phyloP scores from a whole-genome alignment of 208 protist species.

The Strigomonas culicis region DNA sequence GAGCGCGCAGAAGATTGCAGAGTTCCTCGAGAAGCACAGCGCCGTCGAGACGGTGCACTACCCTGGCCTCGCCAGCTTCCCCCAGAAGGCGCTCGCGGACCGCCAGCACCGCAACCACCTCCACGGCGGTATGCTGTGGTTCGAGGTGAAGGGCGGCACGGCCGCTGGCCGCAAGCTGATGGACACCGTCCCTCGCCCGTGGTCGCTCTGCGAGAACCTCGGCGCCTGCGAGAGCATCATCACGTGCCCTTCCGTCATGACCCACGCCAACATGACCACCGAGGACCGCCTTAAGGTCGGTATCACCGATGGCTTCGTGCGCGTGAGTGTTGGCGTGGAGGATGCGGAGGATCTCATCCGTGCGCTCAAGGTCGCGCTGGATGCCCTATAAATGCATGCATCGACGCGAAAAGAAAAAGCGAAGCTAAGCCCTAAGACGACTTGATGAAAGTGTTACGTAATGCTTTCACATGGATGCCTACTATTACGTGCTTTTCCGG shows the following conservation, averaged over 20 bases:
- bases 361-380: slow-evolving; percentile 87
- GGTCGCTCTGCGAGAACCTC: slow-evolving; percentile 92
- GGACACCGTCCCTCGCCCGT: slow-evolving; percentile 80
- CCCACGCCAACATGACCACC: slow-evolving; percentile 93
- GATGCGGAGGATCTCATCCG: slow-evolving; percentile 91
- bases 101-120: slow-evolving; percentile 83
- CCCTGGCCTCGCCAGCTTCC: slow-evolving; percentile 90
- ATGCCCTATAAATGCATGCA: slow-evolving; percentile 38
- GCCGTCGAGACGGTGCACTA: slow-evolving; percentile 90
- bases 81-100: slow-evolving; percentile 93
- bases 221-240: slow-evolving; percentile 94
- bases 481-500: background rate
- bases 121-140: slow-evolving; percentile 92
- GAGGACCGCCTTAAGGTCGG: slow-evolving; percentile 92
- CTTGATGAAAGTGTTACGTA: background rate
- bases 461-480: background rate
- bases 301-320: slow-evolving; percentile 93
- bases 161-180: slow-evolving; percentile 67
- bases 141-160: slow-evolving; percentile 86
- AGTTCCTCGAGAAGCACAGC: slow-evolving; percentile 78
- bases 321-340: slow-evolving; percentile 94
- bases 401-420: background rate
- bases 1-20: slow-evolving; percentile 91
- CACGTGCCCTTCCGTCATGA: slow-evolving; percentile 96
- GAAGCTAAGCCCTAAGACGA: background rate